phyloP scores from a whole-genome alignment of 176 grass and related monocot species.

The Aegilops bicornis region DNA sequence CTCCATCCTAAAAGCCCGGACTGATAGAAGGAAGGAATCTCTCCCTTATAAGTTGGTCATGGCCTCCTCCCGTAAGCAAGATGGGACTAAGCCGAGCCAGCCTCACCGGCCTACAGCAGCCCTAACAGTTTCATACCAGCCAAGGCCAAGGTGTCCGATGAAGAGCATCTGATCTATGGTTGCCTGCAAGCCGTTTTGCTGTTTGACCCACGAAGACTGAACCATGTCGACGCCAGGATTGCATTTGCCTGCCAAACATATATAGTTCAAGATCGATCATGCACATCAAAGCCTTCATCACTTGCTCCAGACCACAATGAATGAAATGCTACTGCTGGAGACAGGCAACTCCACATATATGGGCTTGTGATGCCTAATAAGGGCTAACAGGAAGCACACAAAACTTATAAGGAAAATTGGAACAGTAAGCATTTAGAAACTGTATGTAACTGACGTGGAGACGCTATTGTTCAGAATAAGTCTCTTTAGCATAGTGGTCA shows the following conservation, averaged over 20 bases:
- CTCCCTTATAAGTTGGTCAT: no score
- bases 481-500: not conserved
- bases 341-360: conserved; percentile 50
- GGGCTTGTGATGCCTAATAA: not conserved
- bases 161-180: no score
- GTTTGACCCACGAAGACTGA: no score
- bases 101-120: no score
- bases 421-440: not conserved
- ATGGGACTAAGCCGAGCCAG: no score
- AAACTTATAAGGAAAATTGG: not conserved
- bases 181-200: no score
- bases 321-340: conserved; percentile 66
- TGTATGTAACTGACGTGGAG: not conserved
- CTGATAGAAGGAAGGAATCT: no score
- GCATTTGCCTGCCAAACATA: not conserved
- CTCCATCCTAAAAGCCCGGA: no score
- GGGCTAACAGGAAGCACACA: not conserved
- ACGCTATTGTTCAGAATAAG: not conserved
- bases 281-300: conserved; percentile 52
- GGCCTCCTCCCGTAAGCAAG: no score
- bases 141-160: no score
- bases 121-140: no score
- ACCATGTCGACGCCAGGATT: no score
- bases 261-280: conserved; percentile 30
- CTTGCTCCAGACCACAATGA: conserved; percentile 56